Percentiles rank a stretch among this genome's conserved stretches.
Conservation (phyloP, 208 protist species). For the Endotrypanum monterogeii region DNA sequence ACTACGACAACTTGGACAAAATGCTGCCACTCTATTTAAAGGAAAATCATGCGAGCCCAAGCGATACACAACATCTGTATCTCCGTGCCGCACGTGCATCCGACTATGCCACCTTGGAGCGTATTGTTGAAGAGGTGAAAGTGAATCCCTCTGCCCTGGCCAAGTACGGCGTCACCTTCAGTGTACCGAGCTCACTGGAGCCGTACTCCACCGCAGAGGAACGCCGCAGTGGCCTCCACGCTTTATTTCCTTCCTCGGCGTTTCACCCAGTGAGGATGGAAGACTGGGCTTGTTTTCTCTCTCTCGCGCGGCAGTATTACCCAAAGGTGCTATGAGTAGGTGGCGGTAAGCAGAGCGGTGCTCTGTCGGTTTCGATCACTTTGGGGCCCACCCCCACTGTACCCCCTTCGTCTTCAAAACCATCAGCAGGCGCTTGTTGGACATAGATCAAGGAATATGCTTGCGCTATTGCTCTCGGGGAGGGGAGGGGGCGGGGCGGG, state of each 20-base stretch:
- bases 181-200: conserved; percentile 50
- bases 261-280: conserved; percentile 16
- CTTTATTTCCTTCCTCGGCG: conserved; percentile 36
- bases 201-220: conserved; percentile 41
- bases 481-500: background rate
- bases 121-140: conserved; percentile 49
- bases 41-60: conserved; percentile 24
- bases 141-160: conserved; percentile 39
- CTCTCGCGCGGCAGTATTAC: conserved; percentile 38
- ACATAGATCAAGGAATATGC: too few species aligned
- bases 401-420: background rate
- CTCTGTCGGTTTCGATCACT: background rate
- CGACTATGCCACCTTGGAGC: conserved; percentile 45
- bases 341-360: background rate
- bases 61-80: conserved; percentile 32
- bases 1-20: conserved; percentile 67
- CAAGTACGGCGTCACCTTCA: conserved; percentile 73
- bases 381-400: background rate
- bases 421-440: background rate
- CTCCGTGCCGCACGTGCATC: conserved; percentile 40
- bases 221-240: conserved; percentile 33
- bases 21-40: conserved; percentile 64
- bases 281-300: conserved; percentile 32
- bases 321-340: conserved; percentile 16
- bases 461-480: background rate